Evolutionary conservation across 176 grass and related monocot genomes (phyloP).

Genomic region (Phoenix roebelenii): DNA sequence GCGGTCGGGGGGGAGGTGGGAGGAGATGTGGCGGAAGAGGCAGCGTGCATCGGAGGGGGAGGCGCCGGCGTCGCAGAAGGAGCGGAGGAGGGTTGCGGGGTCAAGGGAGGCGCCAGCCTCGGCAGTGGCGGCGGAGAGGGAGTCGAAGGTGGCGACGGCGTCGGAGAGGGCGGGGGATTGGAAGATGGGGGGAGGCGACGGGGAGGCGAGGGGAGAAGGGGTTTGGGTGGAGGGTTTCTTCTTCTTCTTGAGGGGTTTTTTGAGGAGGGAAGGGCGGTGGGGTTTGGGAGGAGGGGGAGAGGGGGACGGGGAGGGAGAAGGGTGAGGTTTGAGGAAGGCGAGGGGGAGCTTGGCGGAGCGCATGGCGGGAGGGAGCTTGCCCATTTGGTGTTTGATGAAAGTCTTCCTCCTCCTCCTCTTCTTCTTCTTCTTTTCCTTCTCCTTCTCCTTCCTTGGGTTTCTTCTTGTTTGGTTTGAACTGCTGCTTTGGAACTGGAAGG

Average conservation of each 20-base stretch:
- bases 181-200: slow-evolving; percentile 22
- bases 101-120: slow-evolving; percentile 34
- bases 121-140: slow-evolving; percentile 29
- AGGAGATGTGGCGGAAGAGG: slow-evolving; percentile 27
- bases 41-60: slow-evolving; percentile 25
- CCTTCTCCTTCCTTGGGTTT: no score
- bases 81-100: slow-evolving; percentile 46
- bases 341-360: slow-evolving; percentile 46
- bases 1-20: slow-evolving; percentile 10
- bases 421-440: no score
- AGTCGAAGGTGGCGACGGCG: slow-evolving; percentile 29
- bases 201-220: slow-evolving; percentile 11
- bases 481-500: no score
- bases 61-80: slow-evolving; percentile 33
- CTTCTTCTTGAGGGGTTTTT: slow-evolving; percentile 2
- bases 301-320: slow-evolving; percentile 13
- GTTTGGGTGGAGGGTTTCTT: slow-evolving; percentile 2
- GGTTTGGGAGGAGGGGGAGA: slow-evolving; percentile 7
- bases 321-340: slow-evolving; percentile 20
- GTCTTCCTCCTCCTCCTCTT: no score
- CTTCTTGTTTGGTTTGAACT: no score
- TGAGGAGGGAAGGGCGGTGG: background rate
- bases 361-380: slow-evolving; percentile 43
- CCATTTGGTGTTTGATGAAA: slow-evolving; percentile 23
- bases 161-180: slow-evolving; percentile 15